phyloP scores from a whole-genome alignment of 2,329 filamentous ascomycete genomes.

The Alternaria ethzedia region DNA sequence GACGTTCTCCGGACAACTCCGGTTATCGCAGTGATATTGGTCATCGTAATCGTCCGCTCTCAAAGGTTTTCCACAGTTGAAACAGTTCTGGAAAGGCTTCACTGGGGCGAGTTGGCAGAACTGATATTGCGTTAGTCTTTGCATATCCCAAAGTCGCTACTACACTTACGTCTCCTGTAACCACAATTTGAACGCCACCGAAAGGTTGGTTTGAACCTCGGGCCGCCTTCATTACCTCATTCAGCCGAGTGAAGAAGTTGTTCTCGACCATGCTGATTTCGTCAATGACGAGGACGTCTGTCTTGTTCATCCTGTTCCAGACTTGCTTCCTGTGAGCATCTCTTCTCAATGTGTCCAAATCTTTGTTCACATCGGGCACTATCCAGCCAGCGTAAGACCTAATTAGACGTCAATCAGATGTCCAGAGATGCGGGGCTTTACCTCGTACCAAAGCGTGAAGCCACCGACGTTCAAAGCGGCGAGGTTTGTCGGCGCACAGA shows the following conservation, averaged over 20 bases:
- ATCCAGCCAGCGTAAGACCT: slow-evolving; percentile 62
- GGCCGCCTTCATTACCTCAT: slow-evolving; percentile 54
- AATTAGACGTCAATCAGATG: neutral
- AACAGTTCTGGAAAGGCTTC: slow-evolving; percentile 61
- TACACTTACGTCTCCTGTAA: slow-evolving; percentile 58
- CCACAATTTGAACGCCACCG: slow-evolving; percentile 61
- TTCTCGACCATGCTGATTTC: slow-evolving; percentile 71
- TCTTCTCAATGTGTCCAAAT: slow-evolving; percentile 45
- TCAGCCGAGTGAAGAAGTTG: slow-evolving; percentile 58
- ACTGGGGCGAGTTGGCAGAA: slow-evolving; percentile 61
- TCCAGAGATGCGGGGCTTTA: neutral
- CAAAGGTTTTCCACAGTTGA: slow-evolving; percentile 52
- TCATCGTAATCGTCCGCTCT: neutral
- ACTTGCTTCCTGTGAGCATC: slow-evolving; percentile 45
- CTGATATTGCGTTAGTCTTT: slow-evolving; percentile 3
- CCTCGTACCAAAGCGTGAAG: slow-evolving; percentile 53
- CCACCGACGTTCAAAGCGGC: slow-evolving; percentile 65
- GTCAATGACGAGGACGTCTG: slow-evolving; percentile 67
- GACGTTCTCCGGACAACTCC: neutral
- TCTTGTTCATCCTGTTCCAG: slow-evolving; percentile 44
- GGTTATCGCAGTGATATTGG: neutral
- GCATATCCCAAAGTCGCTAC: neutral
- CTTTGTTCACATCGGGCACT: slow-evolving; percentile 53
- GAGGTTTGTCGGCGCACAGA: slow-evolving; percentile 66
- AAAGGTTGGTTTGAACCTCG: slow-evolving; percentile 36